Percentiles rank a stretch among this genome's conserved stretches.
These are phyloP conservation scores for Cyclotella choctawhatcheeana DNA, from an alignment of 108 stramenopile species.

Conservation along the genomic window DNA sequence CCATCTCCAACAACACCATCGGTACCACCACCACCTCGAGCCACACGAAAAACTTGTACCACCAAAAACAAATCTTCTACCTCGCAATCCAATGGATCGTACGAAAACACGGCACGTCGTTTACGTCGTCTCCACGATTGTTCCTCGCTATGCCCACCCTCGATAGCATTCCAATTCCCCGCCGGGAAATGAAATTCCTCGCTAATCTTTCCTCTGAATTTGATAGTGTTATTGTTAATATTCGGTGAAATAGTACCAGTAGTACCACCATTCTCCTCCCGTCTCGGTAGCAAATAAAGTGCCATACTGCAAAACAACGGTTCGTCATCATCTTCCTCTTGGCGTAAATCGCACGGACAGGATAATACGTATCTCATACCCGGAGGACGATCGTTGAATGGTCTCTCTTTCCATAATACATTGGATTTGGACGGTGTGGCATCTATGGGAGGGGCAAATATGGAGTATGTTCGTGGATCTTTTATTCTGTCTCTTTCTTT, in stretches of 20 bases:
- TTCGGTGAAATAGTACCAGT: too few species aligned
- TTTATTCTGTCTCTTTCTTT: background rate
- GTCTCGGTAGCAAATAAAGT: conserved; percentile 63
- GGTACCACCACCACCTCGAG: background rate
- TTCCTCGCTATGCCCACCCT: conserved; percentile 25
- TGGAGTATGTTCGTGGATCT: conserved; percentile 44
- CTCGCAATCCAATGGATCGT: conserved; percentile 52
- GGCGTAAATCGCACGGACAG: conserved; percentile 59
- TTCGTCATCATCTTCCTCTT: conserved; percentile 63
- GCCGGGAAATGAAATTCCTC: conserved; percentile 89
- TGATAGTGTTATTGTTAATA: background rate
- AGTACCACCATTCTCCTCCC: background rate
- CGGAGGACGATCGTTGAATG: conserved; percentile 79
- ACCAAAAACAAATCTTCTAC: conserved; percentile 57
- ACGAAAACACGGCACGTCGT: conserved; percentile 83
- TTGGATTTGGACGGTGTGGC: conserved; percentile 59
- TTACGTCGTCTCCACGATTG: conserved; percentile 64
- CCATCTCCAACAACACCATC: background rate
- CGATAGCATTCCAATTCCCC: conserved; percentile 71
- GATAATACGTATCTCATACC: conserved; percentile 62
- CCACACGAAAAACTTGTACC: conserved; percentile 56
- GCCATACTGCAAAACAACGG: conserved; percentile 77
- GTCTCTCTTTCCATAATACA: conserved; percentile 79
- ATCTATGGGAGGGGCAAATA: conserved; percentile 84
- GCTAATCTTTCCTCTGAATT: conserved; percentile 68